Percentiles rank a stretch among this genome's conserved stretches.
Evolutionary conservation across 1,284 basidiomycete genomes (phyloP).

Genomic region (Irpex rosettiformis): DNA sequence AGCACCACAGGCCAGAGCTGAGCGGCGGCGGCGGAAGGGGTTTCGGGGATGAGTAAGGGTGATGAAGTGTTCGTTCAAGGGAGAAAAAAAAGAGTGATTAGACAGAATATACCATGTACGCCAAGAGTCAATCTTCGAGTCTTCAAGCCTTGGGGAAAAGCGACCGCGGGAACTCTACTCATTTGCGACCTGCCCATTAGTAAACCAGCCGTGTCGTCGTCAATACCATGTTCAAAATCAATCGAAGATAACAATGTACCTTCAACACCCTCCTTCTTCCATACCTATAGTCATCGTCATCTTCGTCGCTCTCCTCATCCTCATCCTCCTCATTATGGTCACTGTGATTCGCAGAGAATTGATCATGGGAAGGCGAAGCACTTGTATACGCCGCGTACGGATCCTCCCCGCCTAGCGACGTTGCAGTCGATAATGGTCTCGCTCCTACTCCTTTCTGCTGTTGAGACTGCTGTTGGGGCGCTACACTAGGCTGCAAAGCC

Average conservation of each 20-base stretch:
- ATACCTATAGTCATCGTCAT: conserved; percentile 37
- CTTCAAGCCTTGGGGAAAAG: too few relatives aligned
- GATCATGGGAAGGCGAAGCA: conserved; percentile 10
- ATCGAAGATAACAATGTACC: conserved; percentile 34
- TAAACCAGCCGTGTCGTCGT: background rate
- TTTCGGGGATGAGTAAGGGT: background rate
- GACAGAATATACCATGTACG: background rate
- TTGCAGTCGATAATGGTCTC: conserved; percentile 12
- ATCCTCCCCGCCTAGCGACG: conserved; percentile 11
- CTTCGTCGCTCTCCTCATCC: conserved; percentile 32
- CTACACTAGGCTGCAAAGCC: too few relatives aligned
- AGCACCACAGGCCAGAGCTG: too few relatives aligned
- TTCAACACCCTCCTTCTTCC: conserved; percentile 39
- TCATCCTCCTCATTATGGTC: conserved; percentile 17
- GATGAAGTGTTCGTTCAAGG: too few relatives aligned
- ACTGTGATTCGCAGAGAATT: conserved; percentile 22
- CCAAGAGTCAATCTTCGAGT: background rate
- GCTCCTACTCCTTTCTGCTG: conserved; percentile 1
- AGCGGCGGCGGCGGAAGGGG: too few relatives aligned
- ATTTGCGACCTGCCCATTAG: background rate
- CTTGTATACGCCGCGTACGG: conserved; percentile 16
- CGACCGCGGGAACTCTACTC: too few relatives aligned
- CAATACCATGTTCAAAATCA: background rate
- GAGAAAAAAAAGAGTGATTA: background rate
- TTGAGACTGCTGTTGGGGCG: conserved; percentile 16